phyloP scores from a whole-genome alignment of 2,329 filamentous ascomycete genomes.

The Trichoderma citrinoviride region DNA sequence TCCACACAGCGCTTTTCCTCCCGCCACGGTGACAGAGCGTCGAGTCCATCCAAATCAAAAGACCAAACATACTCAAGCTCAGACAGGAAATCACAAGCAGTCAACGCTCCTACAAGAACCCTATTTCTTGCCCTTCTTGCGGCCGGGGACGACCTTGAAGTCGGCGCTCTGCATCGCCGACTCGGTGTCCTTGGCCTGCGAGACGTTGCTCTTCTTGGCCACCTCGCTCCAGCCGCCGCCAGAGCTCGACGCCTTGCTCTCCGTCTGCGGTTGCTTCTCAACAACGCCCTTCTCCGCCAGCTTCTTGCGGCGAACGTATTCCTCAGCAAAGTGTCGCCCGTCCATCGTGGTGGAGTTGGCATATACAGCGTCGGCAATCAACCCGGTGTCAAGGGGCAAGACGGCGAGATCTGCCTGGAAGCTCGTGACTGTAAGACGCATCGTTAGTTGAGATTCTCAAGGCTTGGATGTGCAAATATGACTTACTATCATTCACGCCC shows the following conservation, averaged over 20 bases:
- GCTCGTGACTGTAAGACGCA: constrained; percentile 60
- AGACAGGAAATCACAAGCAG: neutral
- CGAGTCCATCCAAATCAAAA: neutral
- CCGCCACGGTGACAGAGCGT: neutral
- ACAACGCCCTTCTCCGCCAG: constrained; percentile 89
- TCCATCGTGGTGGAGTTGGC: constrained; percentile 85
- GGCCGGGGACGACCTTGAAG: constrained; percentile 87
- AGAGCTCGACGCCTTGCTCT: constrained; percentile 46
- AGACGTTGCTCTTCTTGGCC: constrained; percentile 76
- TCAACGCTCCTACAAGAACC: neutral
- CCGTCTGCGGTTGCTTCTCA: constrained; percentile 64
- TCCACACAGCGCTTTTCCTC: neutral
- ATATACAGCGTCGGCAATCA: constrained; percentile 91
- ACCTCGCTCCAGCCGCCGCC: constrained; percentile 91
- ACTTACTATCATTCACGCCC: constrained; percentile 52
- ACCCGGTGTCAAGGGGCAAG: constrained; percentile 71
- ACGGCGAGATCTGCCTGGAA: constrained; percentile 74
- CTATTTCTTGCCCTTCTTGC: constrained; percentile 87
- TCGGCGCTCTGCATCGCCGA: constrained; percentile 48
- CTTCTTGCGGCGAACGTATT: constrained; percentile 90
- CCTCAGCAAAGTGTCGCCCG: constrained; percentile 87
- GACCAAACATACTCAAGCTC: neutral
- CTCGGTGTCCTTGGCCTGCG: constrained; percentile 43
- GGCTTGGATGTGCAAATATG: neutral
- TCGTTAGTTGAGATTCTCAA: neutral